Conservation (phyloP, 768 basidiomycete species). For the Dendrothele bispora region DNA sequence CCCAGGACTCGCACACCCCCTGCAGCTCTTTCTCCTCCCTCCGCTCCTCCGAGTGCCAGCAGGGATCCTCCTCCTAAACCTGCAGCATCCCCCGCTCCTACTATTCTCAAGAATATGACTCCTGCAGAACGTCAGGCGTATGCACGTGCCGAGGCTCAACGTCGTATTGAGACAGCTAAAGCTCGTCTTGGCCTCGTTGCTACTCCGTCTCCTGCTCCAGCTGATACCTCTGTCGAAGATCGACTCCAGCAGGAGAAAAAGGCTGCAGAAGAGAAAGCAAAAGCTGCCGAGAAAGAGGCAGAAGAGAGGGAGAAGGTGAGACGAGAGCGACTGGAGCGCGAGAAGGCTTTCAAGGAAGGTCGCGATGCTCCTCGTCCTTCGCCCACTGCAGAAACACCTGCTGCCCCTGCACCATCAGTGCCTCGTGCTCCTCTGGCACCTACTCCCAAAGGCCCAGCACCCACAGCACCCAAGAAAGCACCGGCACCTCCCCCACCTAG, state of each 20-base stretch:
- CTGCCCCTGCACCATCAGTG: slow-evolving; percentile 36
- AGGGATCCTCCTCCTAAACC: slow-evolving; percentile 50
- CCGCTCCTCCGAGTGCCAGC: slow-evolving; percentile 36
- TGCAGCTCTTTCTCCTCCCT: slow-evolving; percentile 51
- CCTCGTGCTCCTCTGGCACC: slow-evolving; percentile 28
- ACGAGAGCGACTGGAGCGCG: slow-evolving; percentile 71
- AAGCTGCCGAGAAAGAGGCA: slow-evolving; percentile 75
- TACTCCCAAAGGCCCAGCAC: slow-evolving; percentile 35
- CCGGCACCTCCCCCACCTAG: slow-evolving; percentile 28
- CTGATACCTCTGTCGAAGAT: slow-evolving; percentile 85
- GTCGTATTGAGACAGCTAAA: slow-evolving; percentile 82
- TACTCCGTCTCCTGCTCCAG: slow-evolving; percentile 40
- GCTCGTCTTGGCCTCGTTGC: slow-evolving; percentile 76
- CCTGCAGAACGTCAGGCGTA: slow-evolving; percentile 79
- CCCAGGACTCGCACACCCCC: slow-evolving; percentile 41
- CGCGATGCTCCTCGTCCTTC: slow-evolving; percentile 35
- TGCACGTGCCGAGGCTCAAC: slow-evolving; percentile 76
- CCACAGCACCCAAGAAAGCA: slow-evolving; percentile 26
- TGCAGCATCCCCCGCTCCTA: slow-evolving; percentile 57
- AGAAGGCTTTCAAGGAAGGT: slow-evolving; percentile 61
- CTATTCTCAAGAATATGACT: slow-evolving; percentile 79
- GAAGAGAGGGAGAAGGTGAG: slow-evolving; percentile 77
- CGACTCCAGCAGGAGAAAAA: slow-evolving; percentile 82
- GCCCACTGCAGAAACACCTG: slow-evolving; percentile 19
- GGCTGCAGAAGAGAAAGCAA: slow-evolving; percentile 87